phyloP scores from a whole-genome alignment of 2,329 filamentous ascomycete genomes.

The Sporothrix dimorphospora region DNA sequence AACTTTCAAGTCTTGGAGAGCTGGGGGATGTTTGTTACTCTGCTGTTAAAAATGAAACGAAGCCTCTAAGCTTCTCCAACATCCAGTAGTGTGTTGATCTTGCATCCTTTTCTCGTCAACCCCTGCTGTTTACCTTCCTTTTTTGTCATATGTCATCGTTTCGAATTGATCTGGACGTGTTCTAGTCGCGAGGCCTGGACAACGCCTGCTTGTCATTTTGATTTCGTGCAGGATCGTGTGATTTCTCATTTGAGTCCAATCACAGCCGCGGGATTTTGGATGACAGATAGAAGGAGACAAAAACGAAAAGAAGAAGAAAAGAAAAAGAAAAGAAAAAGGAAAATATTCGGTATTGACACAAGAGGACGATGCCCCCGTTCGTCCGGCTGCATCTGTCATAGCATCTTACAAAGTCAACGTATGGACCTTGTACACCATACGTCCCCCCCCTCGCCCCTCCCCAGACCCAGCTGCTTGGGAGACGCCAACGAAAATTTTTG shows the following conservation, averaged over 20 bases:
- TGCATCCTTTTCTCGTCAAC: conserved; percentile 10
- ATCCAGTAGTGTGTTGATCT: conserved; percentile 9
- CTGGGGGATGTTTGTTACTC: not conserved
- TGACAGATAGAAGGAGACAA: not conserved
- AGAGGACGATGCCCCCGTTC: too few relatives aligned
- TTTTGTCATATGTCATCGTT: too few relatives aligned
- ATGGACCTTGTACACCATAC: not conserved
- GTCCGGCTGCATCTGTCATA: not conserved
- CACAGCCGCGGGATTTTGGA: not conserved
- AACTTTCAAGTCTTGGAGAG: not conserved
- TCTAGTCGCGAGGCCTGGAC: not conserved
- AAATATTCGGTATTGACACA: too few relatives aligned
- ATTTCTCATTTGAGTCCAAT: not conserved
- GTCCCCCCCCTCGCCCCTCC: too few relatives aligned
- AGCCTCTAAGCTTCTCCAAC: conserved; percentile 12
- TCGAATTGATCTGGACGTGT: not conserved
- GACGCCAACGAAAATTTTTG: not conserved
- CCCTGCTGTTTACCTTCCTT: conserved; percentile 8
- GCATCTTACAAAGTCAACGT: not conserved
- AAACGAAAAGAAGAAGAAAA: not conserved
- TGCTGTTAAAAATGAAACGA: not conserved
- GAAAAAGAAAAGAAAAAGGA: too few relatives aligned
- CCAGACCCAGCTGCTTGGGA: conserved; percentile 2
- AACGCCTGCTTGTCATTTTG: not conserved
- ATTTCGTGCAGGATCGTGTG: not conserved